Evolutionary conservation across 441 rosid genomes (phyloP).

Genomic region (Mallotus japonicus): DNA sequence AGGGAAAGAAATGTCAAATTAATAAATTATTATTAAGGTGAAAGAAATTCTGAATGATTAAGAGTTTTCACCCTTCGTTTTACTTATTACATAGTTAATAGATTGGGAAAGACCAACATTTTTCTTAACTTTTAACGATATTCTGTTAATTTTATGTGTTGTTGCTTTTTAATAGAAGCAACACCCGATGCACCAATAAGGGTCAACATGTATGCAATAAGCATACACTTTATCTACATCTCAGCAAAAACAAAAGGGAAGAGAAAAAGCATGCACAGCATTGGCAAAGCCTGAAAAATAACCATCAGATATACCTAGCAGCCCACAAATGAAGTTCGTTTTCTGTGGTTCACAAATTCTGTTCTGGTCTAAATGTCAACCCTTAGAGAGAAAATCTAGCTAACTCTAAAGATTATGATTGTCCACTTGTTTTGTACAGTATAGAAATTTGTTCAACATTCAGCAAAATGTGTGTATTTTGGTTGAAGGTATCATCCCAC

Average conservation of each 20-base stretch:
- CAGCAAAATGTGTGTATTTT: not conserved
- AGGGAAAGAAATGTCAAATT: not conserved
- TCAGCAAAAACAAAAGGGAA: not conserved
- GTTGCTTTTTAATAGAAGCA: not conserved
- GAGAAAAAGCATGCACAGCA: too few species aligned
- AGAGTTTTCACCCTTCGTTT: not conserved
- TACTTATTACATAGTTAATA: not conserved
- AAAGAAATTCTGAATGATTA: not conserved
- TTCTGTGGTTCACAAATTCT: not conserved
- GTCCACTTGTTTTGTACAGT: not conserved
- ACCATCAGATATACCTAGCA: not conserved
- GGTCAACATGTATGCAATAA: not conserved
- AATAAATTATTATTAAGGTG: not conserved
- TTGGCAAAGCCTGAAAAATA: not conserved
- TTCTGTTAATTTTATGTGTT: not conserved
- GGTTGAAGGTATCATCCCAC: not conserved
- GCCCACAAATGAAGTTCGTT: not conserved
- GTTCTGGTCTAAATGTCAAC: not conserved
- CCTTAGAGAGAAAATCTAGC: not conserved
- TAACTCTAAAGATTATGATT: not conserved
- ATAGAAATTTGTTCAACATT: not conserved
- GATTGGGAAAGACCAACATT: not conserved
- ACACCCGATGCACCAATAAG: not conserved
- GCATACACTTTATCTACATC: not conserved
- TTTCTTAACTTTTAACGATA: not conserved